Conservation (phyloP, 129 eudicot genomes). For the Arctium lappa region DNA sequence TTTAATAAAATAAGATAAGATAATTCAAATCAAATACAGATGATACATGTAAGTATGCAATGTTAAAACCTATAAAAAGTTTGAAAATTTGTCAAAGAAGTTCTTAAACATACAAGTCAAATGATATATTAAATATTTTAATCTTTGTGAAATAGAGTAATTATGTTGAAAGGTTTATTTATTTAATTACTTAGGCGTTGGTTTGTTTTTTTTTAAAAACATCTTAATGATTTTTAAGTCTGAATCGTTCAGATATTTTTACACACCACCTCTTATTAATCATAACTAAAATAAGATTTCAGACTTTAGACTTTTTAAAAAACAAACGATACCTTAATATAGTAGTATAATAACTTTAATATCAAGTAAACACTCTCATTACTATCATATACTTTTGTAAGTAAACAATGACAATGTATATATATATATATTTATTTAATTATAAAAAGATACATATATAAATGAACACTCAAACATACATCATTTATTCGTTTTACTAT, state of each 20-base stretch:
- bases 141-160: no score
- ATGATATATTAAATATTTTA: no score
- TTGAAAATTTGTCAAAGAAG: neutral
- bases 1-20: neutral
- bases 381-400: neutral
- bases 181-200: no score
- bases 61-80: neutral
- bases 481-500: constrained; percentile 9
- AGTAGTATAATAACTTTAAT: no score
- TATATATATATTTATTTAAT: neutral
- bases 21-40: neutral
- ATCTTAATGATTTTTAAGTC: no score
- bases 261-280: no score
- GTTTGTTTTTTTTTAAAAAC: no score
- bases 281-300: no score
- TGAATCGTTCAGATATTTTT: no score
- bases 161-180: no score
- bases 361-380: neutral
- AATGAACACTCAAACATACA: constrained; percentile 16
- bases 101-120: neutral
- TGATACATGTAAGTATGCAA: neutral
- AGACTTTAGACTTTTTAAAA: no score
- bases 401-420: neutral
- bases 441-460: neutral
- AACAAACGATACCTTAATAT: no score